phyloP scores from a whole-genome alignment of 2,329 filamentous ascomycete genomes.

The Ascomycota sp. region DNA sequence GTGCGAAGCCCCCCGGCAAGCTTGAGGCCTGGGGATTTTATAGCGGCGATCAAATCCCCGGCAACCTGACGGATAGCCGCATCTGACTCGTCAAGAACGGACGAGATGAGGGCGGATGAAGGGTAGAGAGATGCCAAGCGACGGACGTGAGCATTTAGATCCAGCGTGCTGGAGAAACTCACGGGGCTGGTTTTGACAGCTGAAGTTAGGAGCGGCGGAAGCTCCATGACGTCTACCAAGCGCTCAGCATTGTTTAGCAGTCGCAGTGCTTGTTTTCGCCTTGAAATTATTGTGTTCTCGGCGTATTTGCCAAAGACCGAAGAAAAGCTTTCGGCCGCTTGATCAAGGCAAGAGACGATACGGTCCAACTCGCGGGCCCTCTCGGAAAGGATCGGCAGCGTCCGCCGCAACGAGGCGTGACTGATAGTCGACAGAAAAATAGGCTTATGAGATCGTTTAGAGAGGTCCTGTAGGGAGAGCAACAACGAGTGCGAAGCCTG shows the following conservation, averaged over 20 bases:
- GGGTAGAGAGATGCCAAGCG: slow-evolving; percentile 69
- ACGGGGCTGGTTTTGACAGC: slow-evolving; percentile 45
- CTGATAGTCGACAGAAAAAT: slow-evolving; percentile 66
- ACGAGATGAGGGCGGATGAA: slow-evolving; percentile 50
- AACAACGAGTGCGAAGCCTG: slow-evolving; percentile 65
- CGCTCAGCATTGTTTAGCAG: slow-evolving; percentile 75
- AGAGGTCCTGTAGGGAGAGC: slow-evolving; percentile 68
- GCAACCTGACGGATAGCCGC: slow-evolving; percentile 78
- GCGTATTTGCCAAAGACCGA: slow-evolving; percentile 58
- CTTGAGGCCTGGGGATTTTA: slow-evolving; percentile 64
- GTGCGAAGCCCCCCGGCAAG: slow-evolving; percentile 79
- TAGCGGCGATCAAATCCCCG: slow-evolving; percentile 55
- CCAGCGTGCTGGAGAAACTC: slow-evolving; percentile 76
- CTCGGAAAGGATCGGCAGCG: slow-evolving; percentile 48
- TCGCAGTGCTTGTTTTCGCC: slow-evolving; percentile 60
- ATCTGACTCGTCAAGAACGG: slow-evolving; percentile 60
- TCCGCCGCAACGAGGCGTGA: slow-evolving; percentile 50
- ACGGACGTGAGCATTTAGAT: slow-evolving; percentile 84
- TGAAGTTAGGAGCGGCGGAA: slow-evolving; percentile 68
- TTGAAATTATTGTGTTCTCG: slow-evolving; percentile 48
- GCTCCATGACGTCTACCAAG: slow-evolving; percentile 73
- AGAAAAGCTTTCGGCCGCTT: slow-evolving; percentile 60
- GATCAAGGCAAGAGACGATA: slow-evolving; percentile 60
- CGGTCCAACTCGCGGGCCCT: slow-evolving; percentile 47
- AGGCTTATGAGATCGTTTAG: slow-evolving; percentile 70